Evolutionary conservation across 805 yeast species (phyloP).

Genomic region (Candida pseudoglaebosa): DNA sequence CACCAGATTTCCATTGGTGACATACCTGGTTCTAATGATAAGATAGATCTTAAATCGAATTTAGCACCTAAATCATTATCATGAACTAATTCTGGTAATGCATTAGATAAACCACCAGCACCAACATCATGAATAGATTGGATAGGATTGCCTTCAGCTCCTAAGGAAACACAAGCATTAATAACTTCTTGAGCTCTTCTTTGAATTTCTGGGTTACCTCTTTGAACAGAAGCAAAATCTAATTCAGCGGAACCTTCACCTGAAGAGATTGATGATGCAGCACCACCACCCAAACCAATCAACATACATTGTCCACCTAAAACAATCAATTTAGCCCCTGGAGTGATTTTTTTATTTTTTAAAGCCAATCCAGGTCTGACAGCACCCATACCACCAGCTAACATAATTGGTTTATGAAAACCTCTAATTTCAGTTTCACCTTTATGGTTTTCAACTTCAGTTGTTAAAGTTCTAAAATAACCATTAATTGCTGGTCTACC

Average conservation of each 20-base stretch:
- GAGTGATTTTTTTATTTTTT: constrained; percentile 82
- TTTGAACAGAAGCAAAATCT: constrained; percentile 98
- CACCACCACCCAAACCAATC: constrained; percentile 99
- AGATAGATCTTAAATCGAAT: constrained; percentile 86
- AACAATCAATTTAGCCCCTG: constrained; percentile 88
- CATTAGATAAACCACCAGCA: constrained; percentile 98
- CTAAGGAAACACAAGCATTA: constrained; percentile 86
- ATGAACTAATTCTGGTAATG: constrained; percentile 94
- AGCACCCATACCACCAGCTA: constrained; percentile 99
- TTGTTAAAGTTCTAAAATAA: constrained; percentile 91
- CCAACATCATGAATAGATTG: constrained; percentile 98
- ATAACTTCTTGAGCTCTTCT: constrained; percentile 98
- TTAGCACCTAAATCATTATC: constrained; percentile 94
- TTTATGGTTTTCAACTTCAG: constrained; percentile 59
- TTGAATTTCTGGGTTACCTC: constrained; percentile 99
- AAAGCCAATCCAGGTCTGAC: constrained; percentile 90
- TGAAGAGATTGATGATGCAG: constrained; percentile 94
- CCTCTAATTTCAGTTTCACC: constrained; percentile 81
- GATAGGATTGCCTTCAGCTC: constrained; percentile 63
- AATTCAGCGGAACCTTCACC: constrained; percentile 95
- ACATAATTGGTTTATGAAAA: constrained; percentile 97
- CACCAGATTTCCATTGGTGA: constrained; percentile 99
- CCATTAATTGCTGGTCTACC: constrained; percentile 98
- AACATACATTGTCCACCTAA: constrained; percentile 98
- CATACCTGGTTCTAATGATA: constrained; percentile 94